phyloP scores from a whole-genome alignment of 345 rosid genomes.

The Syzygium jambos region DNA sequence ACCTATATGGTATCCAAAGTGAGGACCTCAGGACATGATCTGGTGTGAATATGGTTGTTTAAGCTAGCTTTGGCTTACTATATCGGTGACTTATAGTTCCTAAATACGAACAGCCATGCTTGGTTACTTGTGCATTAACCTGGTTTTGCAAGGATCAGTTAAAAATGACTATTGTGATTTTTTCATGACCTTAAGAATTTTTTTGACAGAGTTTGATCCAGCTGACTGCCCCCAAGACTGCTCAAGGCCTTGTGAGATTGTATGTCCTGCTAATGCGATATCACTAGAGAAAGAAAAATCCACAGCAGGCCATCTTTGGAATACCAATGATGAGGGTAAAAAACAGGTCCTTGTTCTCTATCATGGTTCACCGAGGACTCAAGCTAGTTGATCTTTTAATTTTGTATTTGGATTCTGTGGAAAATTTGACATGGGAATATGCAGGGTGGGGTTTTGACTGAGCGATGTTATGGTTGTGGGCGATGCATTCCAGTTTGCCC shows the following conservation, averaged over 20 bases:
- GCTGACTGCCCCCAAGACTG: conserved; percentile 53
- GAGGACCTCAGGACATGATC: background rate
- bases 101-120: background rate
- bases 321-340: background rate
- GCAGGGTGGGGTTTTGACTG: conserved; percentile 49
- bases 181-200: background rate
- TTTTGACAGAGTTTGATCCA: conserved; percentile 42
- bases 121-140: background rate
- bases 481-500: conserved; percentile 59
- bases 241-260: conserved; percentile 42
- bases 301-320: background rate
- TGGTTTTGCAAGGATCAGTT: background rate
- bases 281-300: conserved; percentile 10
- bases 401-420: background rate
- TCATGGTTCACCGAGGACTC: background rate
- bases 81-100: background rate
- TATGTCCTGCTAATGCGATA: conserved; percentile 62
- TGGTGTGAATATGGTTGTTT: background rate
- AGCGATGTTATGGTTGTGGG: conserved; percentile 58
- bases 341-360: conserved; percentile 11
- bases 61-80: background rate
- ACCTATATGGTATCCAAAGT: background rate
- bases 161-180: background rate
- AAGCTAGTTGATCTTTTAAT: background rate
- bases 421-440: background rate